Conservation (phyloP, 345 rosid species). For the Lepidium aucheri region DNA sequence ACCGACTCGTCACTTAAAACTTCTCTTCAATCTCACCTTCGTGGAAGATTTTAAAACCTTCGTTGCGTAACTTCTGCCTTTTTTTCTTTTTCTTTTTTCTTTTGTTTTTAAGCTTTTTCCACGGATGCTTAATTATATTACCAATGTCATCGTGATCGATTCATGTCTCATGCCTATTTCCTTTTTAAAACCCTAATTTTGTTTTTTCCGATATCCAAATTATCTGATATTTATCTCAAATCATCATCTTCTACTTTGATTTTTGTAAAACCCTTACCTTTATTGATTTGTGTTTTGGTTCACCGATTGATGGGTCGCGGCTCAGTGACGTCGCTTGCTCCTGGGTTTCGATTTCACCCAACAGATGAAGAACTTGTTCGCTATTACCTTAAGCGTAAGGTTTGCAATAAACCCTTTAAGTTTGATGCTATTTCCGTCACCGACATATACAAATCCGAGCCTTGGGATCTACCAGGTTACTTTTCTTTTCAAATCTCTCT, state of each 20-base stretch:
- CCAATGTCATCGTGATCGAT: slow-evolving; percentile 17
- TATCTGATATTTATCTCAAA: not conserved
- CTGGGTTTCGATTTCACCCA: slow-evolving; percentile 59
- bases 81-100: not conserved
- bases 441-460: slow-evolving; percentile 62
- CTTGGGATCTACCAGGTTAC: slow-evolving; percentile 94
- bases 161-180: slow-evolving; percentile 10
- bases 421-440: slow-evolving; percentile 28
- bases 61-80: too few relatives aligned
- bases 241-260: not conserved
- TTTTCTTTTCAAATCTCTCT: too few relatives aligned
- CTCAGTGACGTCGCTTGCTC: too few relatives aligned
- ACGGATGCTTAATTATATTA: not conserved
- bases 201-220: not conserved
- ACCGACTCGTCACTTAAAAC: not conserved
- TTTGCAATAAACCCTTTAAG: slow-evolving; percentile 59
- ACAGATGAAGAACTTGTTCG: slow-evolving; percentile 91
- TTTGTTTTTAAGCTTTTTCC: not conserved
- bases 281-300: too few relatives aligned
- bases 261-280: not conserved
- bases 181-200: slow-evolving; percentile 20
- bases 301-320: too few relatives aligned
- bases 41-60: not conserved
- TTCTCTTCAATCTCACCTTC: slow-evolving; percentile 5
- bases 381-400: slow-evolving; percentile 76